Base-by-base conservation (phyloP, 2,329 filamentous ascomycete species). In the Phialophora verrucosa region DNA sequence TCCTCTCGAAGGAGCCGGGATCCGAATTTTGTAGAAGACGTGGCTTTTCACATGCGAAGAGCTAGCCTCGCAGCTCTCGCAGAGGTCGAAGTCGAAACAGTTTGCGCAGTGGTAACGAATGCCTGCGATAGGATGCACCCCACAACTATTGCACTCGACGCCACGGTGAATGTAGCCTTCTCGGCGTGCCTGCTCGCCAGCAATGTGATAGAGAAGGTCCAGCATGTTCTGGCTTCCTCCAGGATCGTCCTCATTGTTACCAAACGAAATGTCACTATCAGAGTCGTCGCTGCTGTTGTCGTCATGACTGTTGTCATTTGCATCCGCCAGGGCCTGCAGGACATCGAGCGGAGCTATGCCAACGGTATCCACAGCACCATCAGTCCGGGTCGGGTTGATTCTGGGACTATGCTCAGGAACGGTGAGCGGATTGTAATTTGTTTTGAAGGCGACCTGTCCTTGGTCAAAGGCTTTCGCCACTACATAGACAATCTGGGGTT, bases 51-150 rank as follows among this genome's bases (percentile, higher is more conserved):
- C 88, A 75, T 97, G 94, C 4, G 91, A 87, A 65, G 82, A 78
- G 72, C 82, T 79, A 17, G 85, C 83, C 79, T 99, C 94, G 79
- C 95, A 99, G 7, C 89, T 89, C 75, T 97, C 93, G 81, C 95
- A 99, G 1, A 99, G 87, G 76, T 99, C 95, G 76, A 93, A 98
- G 78, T 99, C 94, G 70, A 91, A 88, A 76, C 95, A 99, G 80
- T 99, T 98, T 73, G 93, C 90, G 78, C 95, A 99, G 66, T 93
- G 90, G 81, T 96, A 99, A 64, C 95, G 88, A 67, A 97, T 90
- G 17, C 95, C 95, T 60, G 92, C 90, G 68, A 99, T 98, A 12
- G 95, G 94, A 58, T 91, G 88, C 73, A 91, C 88, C 63, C 91
- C 91, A 73, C 95, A 99, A 58, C 88, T 88, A 77, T 98, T 97